Evolutionary conservation across 768 basidiomycete genomes (phyloP), one percentile per base, ranked within the genome.

Genomic region (Leccinum disarticulatum): DNA sequence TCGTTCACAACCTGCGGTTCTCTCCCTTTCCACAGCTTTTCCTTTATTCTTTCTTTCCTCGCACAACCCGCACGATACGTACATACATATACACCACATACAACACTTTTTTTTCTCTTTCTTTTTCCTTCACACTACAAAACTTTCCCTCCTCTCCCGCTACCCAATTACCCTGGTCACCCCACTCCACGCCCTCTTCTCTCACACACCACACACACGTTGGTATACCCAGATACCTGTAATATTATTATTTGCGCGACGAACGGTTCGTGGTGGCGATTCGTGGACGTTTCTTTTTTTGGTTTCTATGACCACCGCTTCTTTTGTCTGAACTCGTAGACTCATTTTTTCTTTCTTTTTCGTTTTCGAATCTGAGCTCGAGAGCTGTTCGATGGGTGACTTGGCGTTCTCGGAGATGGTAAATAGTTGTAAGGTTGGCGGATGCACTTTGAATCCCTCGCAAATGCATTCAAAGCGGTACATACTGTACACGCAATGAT

Each of bases 191-290:
- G 31, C 52, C 27, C 36, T 19, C 33, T 31, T 8, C 53, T 25
- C 52, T 30, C 35, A 31, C 58, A n/a, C 58, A 38, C 35, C 25
- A 30, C 58, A 17, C 58, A 41, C 30, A 67, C 71, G 66, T 41
- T 52, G 54, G 61, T 72, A 74, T 74, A 72, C 72, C 71, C 58
- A 50, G 36, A 64, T 64, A 76, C 72, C 66, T 76, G 75, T 76
- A 76, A 75, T 76, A 70, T 68, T 76, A 76, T 76, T 69, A 55
- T 56, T 58, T 66, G 64, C 57, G 50, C 56, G 41, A 33, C 56
- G 36, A 56, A 41, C 15, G 15, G 47, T 27, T 27, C 11, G 25
- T 48, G 47, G 47, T 43, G 47, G 25, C 47, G 0, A 27, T 43
- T 48, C 47, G 36, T 41, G 31, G 52, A 33, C 35, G 52, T 27